Evolutionary conservation across 129 eudicot species (phyloP).

Genomic region (Pulicaria dysenterica): DNA sequence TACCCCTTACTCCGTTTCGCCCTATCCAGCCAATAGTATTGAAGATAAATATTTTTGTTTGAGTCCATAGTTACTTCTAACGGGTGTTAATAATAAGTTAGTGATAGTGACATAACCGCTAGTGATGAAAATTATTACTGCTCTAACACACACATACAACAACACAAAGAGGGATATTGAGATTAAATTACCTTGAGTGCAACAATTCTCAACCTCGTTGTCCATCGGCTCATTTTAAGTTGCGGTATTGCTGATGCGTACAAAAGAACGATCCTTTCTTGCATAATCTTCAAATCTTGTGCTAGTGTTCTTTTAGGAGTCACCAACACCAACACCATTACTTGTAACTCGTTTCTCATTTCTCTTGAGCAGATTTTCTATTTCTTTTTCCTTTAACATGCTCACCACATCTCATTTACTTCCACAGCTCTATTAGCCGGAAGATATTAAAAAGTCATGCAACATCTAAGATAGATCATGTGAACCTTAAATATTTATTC

Average conservation of each 20-base stretch:
- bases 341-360: slow-evolving; percentile 37
- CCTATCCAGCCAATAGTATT: no score
- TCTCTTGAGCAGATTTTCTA: slow-evolving; percentile 51
- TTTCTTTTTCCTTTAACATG: slow-evolving; percentile 74
- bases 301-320: slow-evolving; percentile 35
- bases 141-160: not conserved
- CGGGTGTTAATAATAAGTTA: no score
- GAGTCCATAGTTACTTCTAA: no score
- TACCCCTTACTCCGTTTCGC: no score
- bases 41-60: no score
- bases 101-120: no score
- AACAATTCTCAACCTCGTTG: slow-evolving; percentile 73
- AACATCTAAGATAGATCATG: not conserved
- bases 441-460: slow-evolving; percentile 1
- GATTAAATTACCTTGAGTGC: slow-evolving; percentile 67
- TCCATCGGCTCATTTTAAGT: slow-evolving; percentile 61
- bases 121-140: no score
- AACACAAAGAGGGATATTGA: no score
- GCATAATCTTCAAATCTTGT: slow-evolving; percentile 38
- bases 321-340: slow-evolving; percentile 30
- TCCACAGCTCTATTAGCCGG: slow-evolving; percentile 83
- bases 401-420: slow-evolving; percentile 90
- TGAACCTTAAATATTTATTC: not conserved
- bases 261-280: slow-evolving; percentile 27
- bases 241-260: slow-evolving; percentile 48